Evolutionary conservation across 1,139 yeast genomes (phyloP).

Genomic region (Magnusiomyces tetraspermus): DNA sequence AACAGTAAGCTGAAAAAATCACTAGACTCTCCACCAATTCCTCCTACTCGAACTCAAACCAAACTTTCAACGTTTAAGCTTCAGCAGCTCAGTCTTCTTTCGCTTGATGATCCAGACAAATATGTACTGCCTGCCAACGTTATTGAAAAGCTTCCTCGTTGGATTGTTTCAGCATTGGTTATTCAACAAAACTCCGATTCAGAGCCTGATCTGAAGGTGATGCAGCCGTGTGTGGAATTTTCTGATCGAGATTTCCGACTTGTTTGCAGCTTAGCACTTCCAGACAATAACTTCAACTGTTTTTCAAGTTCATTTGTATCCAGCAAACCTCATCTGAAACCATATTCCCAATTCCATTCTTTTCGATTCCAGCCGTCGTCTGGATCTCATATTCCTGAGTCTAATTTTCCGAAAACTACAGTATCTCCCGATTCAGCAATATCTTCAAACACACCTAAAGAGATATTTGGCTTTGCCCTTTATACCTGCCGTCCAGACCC

Average conservation of each 20-base stretch:
- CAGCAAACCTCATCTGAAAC: not conserved
- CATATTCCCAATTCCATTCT: conserved; percentile 19
- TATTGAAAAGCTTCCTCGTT: conserved; percentile 17
- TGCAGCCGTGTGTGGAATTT: conserved; percentile 21
- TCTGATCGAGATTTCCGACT: conserved; percentile 24
- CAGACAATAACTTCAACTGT: conserved; percentile 20
- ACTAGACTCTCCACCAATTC: not conserved
- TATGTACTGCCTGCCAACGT: conserved; percentile 14
- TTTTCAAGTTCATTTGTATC: not conserved
- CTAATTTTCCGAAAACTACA: not conserved
- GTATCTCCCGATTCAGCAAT: not conserved
- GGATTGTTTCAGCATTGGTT: conserved; percentile 27
- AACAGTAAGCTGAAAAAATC: no score
- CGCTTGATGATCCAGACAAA: not conserved
- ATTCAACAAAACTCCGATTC: conserved; percentile 32
- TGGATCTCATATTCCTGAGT: conserved; percentile 4
- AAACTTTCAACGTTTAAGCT: not conserved
- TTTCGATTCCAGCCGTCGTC: conserved; percentile 18
- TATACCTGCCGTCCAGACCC: conserved; percentile 22
- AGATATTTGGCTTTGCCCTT: conserved; percentile 21
- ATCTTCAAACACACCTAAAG: not conserved
- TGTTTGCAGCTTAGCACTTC: conserved; percentile 27
- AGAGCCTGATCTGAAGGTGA: conserved; percentile 30
- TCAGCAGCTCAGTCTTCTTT: not conserved
- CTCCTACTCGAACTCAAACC: not conserved